Base-by-base conservation (phyloP, 1,284 basidiomycete species). In the Neolentinus lepideus region DNA sequence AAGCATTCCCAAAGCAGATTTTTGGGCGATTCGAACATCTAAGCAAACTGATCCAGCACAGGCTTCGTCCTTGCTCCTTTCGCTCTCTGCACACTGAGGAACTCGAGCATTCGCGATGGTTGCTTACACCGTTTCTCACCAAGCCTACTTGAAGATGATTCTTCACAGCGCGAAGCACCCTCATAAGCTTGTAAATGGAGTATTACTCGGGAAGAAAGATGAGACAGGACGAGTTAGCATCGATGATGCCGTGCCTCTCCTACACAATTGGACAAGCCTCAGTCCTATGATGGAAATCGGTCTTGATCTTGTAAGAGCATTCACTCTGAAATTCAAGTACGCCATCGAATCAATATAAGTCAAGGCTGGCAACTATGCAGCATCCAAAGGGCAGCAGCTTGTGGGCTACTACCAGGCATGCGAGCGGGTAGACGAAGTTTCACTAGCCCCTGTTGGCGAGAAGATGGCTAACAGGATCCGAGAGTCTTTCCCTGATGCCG, bases 201-300 rank as follows among this genome's bases (percentile, higher is more conserved):
- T 88, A 16, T 70, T 88, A 19, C 67, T 88, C 0, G 86, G 86
- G 45, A 50, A 75, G 36, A 10, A 16, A 38, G 35, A 48, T 48
- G 66, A 52, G 56, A 57, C 26, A 43, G 43, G 63, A 65, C 1
- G 25, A 25, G 75, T 86, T 33, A 66, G 68, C 56, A 75, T 86
- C 52, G 69, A 74, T 52, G 88, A 90, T 63, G 76, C 81, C 2
- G 73, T 91, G 33, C 88, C 88, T n/a, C 72, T 90, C 31, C 75
- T 89, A 52, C 89, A 90, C 65, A 82, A 88, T 63, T 90, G 87
- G 88, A 88, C 87, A 10, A 84, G 77, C 60, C 71, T 90, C 54
- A 86, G 83, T 58, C 84, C 85, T 1, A 87, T 86, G 81, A 88
- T 88, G 83, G 87, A 90, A 64, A 83, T 88, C 58, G 88, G 86